Evolutionary conservation across 2,329 filamentous ascomycete species (phyloP).

Genomic region (Pseudonectria buxi): DNA sequence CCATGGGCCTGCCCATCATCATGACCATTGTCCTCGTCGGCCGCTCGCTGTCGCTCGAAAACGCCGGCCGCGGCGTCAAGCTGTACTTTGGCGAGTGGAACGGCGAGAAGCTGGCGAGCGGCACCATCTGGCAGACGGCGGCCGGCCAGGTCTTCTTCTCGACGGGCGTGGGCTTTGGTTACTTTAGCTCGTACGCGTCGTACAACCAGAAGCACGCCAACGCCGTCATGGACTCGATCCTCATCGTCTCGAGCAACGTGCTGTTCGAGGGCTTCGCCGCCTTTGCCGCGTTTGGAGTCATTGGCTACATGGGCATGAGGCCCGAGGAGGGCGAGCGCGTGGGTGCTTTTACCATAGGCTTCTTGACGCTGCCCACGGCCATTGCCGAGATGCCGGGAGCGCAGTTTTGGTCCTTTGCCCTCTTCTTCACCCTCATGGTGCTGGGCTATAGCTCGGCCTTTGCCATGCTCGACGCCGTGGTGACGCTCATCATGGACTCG

Average conservation of each 20-base stretch:
- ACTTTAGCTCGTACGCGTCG: slow-evolving; percentile 52
- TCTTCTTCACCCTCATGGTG: slow-evolving; percentile 53
- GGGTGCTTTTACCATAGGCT: slow-evolving; percentile 51
- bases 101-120: slow-evolving; percentile 41
- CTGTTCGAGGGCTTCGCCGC: slow-evolving; percentile 49
- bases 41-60: slow-evolving; percentile 45
- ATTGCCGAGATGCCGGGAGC: slow-evolving; percentile 50
- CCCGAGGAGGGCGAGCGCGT: slow-evolving; percentile 34
- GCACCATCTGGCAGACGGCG: slow-evolving; percentile 52
- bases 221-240: slow-evolving; percentile 50
- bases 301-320: slow-evolving; percentile 37
- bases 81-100: slow-evolving; percentile 42
- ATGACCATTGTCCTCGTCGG: slow-evolving; percentile 51
- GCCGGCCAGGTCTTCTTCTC: slow-evolving; percentile 55
- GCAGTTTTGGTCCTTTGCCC: slow-evolving; percentile 51
- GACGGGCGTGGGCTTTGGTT: slow-evolving; percentile 52
- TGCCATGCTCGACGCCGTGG: slow-evolving; percentile 51
- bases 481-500: slow-evolving; percentile 47
- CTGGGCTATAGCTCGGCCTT: slow-evolving; percentile 53
- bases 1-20: slow-evolving; percentile 53
- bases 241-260: slow-evolving; percentile 49
- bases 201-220: slow-evolving; percentile 53
- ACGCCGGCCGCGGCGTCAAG: slow-evolving; percentile 45
- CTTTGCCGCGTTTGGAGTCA: slow-evolving; percentile 46
- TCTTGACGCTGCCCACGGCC: slow-evolving; percentile 50